Evolutionary conservation across 805 yeast species (phyloP).

Genomic region (Hemisphaericaspora nanyangensis): DNA sequence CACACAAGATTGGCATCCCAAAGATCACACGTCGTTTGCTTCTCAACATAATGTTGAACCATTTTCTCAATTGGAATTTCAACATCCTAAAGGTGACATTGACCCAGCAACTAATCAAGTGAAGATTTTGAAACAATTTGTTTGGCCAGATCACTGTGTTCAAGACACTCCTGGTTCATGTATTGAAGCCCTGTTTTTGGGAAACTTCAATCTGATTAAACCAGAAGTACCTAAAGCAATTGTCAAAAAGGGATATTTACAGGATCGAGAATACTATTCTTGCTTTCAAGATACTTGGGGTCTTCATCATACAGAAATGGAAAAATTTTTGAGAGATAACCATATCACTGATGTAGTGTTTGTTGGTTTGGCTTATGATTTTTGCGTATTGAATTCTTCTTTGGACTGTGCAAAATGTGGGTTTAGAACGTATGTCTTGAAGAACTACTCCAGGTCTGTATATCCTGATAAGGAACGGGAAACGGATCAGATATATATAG

Average conservation of each 20-base stretch:
- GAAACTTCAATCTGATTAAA: slow-evolving; percentile 29
- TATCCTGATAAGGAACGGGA: slow-evolving; percentile 35
- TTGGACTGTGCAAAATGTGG: slow-evolving; percentile 61
- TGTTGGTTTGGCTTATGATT: slow-evolving; percentile 85
- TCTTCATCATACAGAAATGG: slow-evolving; percentile 63
- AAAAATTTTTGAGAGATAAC: slow-evolving; percentile 40
- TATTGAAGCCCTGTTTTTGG: slow-evolving; percentile 49
- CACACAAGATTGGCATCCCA: slow-evolving; percentile 89
- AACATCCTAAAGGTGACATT: slow-evolving; percentile 43
- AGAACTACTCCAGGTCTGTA: slow-evolving; percentile 55
- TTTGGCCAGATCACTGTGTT: slow-evolving; percentile 94
- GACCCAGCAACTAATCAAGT: slow-evolving; percentile 22
- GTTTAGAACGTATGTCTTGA: slow-evolving; percentile 58
- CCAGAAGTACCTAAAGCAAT: slow-evolving; percentile 31
- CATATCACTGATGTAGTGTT: slow-evolving; percentile 59
- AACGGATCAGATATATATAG: slow-evolving; percentile 30
- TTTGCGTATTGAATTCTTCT: slow-evolving; percentile 78
- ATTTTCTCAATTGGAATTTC: slow-evolving; percentile 45
- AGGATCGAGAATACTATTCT: slow-evolving; percentile 81
- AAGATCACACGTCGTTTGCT: slow-evolving; percentile 78
- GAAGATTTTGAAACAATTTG: slow-evolving; percentile 35
- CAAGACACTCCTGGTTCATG: slow-evolving; percentile 66
- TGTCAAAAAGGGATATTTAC: slow-evolving; percentile 67
- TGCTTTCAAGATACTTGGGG: slow-evolving; percentile 83
- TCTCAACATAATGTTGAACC: slow-evolving; percentile 53